Percentiles rank a stretch among this genome's conserved stretches.
Evolutionary conservation across 164 flowering plant genomes (phyloP).

Genomic region (Buxus sempervirens): DNA sequence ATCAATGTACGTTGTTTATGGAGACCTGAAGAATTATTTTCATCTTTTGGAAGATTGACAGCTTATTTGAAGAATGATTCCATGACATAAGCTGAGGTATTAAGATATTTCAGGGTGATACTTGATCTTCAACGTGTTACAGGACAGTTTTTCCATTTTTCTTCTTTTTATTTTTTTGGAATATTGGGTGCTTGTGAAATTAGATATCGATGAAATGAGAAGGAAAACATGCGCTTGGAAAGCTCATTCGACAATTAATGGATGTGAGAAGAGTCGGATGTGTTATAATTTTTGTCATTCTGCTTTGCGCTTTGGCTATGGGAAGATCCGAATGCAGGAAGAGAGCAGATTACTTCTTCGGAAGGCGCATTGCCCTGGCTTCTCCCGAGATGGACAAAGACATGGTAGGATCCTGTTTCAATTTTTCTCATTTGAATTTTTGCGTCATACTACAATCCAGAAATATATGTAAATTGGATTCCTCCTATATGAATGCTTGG

Average conservation of each 20-base stretch:
- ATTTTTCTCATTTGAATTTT: neutral
- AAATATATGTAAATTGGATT: neutral
- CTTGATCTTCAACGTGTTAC: neutral
- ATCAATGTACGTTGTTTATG: too few relatives aligned
- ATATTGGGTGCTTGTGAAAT: slow-evolving; percentile 4
- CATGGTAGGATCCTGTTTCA: slow-evolving; percentile 29
- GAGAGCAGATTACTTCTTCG: slow-evolving; percentile 17
- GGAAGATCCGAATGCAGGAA: slow-evolving; percentile 20
- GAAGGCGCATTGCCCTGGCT: slow-evolving; percentile 15
- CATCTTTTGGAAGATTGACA: too few relatives aligned
- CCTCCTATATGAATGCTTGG: neutral
- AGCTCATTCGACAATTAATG: slow-evolving; percentile 30
- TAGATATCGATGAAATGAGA: slow-evolving; percentile 31
- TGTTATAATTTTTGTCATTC: slow-evolving; percentile 26
- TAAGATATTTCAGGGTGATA: neutral
- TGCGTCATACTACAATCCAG: neutral
- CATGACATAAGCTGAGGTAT: too few relatives aligned
- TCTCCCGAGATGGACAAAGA: slow-evolving; percentile 29
- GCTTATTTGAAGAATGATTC: too few relatives aligned
- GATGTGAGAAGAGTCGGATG: slow-evolving; percentile 22
- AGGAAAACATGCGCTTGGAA: slow-evolving; percentile 21
- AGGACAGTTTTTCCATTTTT: too few relatives aligned
- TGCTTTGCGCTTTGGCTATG: slow-evolving; percentile 24
- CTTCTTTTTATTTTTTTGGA: neutral
- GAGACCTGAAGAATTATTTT: too few relatives aligned